A percentile compares a stretch with the other conserved stretches of the same genome.
Evolutionary conservation across 345 rosid genomes (phyloP).

Genomic region (Salix udensis): DNA sequence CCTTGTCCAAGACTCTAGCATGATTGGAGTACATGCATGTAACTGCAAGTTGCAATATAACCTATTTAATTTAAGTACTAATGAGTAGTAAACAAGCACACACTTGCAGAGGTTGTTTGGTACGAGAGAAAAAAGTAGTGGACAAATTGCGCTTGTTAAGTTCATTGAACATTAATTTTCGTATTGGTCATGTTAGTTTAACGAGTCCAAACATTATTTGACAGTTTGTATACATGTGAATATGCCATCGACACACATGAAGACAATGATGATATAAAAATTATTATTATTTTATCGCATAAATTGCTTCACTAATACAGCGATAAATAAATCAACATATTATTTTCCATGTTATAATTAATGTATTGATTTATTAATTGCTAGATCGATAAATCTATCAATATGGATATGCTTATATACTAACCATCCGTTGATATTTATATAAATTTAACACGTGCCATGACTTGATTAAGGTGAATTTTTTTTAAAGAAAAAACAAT

Average conservation of each 20-base stretch:
- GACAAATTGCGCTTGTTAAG: constrained; percentile 3
- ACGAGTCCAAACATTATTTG: too few species aligned
- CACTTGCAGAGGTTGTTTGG: background rate
- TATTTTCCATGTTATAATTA: too few species aligned
- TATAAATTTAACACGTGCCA: background rate
- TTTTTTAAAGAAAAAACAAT: background rate
- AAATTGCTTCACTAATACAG: too few species aligned
- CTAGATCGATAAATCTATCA: background rate
- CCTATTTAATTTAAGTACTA: background rate
- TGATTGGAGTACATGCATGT: background rate
- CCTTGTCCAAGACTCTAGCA: background rate
- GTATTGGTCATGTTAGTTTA: background rate
- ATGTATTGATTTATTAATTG: too few species aligned
- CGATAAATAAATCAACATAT: too few species aligned
- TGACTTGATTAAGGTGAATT: background rate
- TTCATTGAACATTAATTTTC: constrained; percentile 4
- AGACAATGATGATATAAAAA: too few species aligned
- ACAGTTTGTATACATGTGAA: too few species aligned
- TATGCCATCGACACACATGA: too few species aligned
- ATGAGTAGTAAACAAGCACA: background rate
- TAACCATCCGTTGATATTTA: background rate
- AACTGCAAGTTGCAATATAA: background rate
- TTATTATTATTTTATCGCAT: too few species aligned
- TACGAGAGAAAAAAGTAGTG: background rate
- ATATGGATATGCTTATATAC: background rate